phyloP scores from a whole-genome alignment of 1,139 yeast species.

The Blastobotrys aristatus region DNA sequence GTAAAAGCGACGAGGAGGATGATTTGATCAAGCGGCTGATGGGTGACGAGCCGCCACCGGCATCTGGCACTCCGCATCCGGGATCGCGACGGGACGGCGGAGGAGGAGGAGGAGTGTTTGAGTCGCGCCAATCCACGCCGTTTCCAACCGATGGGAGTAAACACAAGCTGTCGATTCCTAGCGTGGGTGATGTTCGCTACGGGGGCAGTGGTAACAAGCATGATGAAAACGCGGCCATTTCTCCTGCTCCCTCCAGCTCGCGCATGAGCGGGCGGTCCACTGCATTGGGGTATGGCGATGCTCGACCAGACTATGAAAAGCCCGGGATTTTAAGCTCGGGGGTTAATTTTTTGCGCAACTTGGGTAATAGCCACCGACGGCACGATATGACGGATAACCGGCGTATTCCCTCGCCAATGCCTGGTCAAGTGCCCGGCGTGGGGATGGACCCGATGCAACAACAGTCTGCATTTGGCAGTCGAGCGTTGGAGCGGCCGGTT shows the following conservation, averaged over 20 bases:
- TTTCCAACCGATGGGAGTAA: conserved; percentile 1
- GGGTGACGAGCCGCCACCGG: conserved; percentile 6
- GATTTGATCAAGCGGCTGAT: conserved; percentile 11
- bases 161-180: conserved; percentile 5
- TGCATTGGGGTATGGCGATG: conserved; percentile 8
- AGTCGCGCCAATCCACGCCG: conserved; percentile 3
- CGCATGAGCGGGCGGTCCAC: neutral
- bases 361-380: conserved; percentile 5
- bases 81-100: neutral
- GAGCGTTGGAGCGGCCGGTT: conserved; percentile 9
- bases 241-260: conserved; percentile 1
- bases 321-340: conserved; percentile 8
- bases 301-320: conserved; percentile 8
- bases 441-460: neutral
- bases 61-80: neutral
- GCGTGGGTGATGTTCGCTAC: conserved; percentile 8
- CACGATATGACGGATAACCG: neutral
- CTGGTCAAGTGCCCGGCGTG: neutral
- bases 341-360: conserved; percentile 5
- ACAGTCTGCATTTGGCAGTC: neutral
- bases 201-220: conserved; percentile 6
- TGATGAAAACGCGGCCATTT: conserved; percentile 8
- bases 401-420: conserved; percentile 3
- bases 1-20: conserved; percentile 7
- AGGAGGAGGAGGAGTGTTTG: neutral